Conservation (phyloP, 78 protist species). For the Chrysochromulina tobinii region DNA sequence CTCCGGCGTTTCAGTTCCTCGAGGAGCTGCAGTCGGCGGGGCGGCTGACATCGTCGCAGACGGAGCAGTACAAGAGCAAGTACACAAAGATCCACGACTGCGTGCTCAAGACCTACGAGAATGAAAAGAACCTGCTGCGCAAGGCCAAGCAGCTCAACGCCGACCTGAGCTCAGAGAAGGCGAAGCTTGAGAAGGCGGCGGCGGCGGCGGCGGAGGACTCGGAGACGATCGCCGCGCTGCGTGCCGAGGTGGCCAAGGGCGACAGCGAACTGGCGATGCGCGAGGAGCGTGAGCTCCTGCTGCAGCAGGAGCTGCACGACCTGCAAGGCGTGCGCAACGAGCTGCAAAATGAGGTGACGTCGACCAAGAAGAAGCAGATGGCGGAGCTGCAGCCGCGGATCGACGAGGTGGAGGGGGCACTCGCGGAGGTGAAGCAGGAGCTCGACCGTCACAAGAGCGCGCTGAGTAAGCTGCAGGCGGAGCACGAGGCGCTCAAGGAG, state of each 20-base stretch:
- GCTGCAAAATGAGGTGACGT: background rate
- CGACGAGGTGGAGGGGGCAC: background rate
- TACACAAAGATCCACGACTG: constrained; percentile 45
- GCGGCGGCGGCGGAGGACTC: background rate
- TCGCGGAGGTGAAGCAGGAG: background rate
- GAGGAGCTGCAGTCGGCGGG: too few species aligned
- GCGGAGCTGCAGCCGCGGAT: constrained; percentile 13
- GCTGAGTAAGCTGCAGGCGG: background rate
- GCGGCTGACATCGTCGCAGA: background rate
- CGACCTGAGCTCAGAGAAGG: background rate
- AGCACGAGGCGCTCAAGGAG: background rate
- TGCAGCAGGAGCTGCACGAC: constrained; percentile 19
- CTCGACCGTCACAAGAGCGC: background rate
- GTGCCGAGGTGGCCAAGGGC: constrained; percentile 22
- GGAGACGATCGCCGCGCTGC: background rate
- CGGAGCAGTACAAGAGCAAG: constrained; percentile 42
- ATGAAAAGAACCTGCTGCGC: constrained; percentile 34
- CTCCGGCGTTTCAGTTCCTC: too few species aligned
- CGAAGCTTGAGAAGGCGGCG: background rate
- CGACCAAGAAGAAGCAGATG: background rate
- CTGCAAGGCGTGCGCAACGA: background rate
- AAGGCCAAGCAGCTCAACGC: constrained; percentile 43
- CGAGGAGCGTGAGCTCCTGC: constrained; percentile 34
- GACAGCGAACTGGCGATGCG: constrained; percentile 32
- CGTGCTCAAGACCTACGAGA: constrained; percentile 50